Evolutionary conservation across 2,329 filamentous ascomycete genomes (phyloP), one percentile per base, ranked within the genome.

Genomic region (Arthrobotrys megalospora): DNA sequence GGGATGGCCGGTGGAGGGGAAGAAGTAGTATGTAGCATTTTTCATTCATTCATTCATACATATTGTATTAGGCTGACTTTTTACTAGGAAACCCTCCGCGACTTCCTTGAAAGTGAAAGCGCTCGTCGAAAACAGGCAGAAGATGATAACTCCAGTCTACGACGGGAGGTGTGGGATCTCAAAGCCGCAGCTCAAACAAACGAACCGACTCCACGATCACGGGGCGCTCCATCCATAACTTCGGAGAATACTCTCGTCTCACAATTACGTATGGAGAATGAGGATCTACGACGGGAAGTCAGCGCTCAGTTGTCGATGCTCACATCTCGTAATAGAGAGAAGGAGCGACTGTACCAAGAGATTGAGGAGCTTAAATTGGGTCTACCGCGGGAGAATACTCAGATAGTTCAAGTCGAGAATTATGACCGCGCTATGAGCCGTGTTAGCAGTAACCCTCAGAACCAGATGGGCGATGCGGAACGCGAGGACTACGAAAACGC

Each of bases 231-330:
- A n/a, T 71, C 73, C 28, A 16, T 65, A 28, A 45, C 28, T 14
- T 76, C 73, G n/a, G 73, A 66, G 28, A 66, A 71, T 41, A 77
- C 58, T 6, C 66, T 77, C 6, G 73, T 71, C 19, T 77, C 73
- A 79, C 91, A 96, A 81, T 86, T 98, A 32, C 91, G 93, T 64
- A 93, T 95, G 83, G 95, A 98, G 82, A 98, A 97, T 82, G 93
- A 93, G 1, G 95, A 97, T 83, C 85, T 99, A 36, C 90, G 95
- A 66, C 92, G 94, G 67, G 94, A 98, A 84, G 92, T 98, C 34
- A 93, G 94, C 79, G 96, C 96, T 1, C 96, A 99, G 84, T 97
- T 94, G 0, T 97, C 94, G 0, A 98, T 99, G 93, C 88, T 99
- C 38, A 97, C 95, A 0, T 98, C 96, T 41, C 89, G 96, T 24